Conservation (phyloP, 495 filamentous ascomycete genomes). For the Penicillium flavigenum region DNA sequence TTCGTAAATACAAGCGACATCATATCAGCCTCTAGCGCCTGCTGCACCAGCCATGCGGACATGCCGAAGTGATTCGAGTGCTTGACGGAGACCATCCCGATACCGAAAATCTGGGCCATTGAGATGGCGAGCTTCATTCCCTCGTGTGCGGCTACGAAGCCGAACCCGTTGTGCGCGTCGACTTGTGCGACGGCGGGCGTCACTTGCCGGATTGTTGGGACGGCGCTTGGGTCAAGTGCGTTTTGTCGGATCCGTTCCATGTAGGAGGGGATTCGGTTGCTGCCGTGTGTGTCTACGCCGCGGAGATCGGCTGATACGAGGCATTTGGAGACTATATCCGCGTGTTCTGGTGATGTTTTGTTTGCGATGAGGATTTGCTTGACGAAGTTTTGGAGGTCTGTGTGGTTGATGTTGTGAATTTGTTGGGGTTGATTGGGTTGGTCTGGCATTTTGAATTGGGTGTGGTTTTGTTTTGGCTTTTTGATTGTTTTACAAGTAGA, state of each 20-base stretch:
- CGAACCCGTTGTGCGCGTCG: conserved; percentile 73
- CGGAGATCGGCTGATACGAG: conserved; percentile 73
- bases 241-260: conserved; percentile 66
- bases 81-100: conserved; percentile 71
- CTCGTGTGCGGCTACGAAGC: conserved; percentile 62
- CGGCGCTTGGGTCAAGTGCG: conserved; percentile 57
- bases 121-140: conserved; percentile 63
- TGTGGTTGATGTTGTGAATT: conserved; percentile 29
- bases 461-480: neutral
- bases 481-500: neutral
- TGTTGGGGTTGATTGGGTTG: conserved; percentile 16
- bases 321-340: conserved; percentile 57
- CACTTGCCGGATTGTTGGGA: conserved; percentile 54
- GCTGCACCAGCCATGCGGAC: conserved; percentile 74
- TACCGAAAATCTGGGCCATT: conserved; percentile 64
- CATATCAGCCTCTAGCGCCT: conserved; percentile 69
- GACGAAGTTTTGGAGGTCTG: conserved; percentile 39
- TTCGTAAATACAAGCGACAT: conserved; percentile 80
- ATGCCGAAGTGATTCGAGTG: conserved; percentile 82
- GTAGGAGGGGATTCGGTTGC: conserved; percentile 74
- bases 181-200: conserved; percentile 68
- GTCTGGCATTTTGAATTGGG: conserved; percentile 16
- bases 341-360: conserved; percentile 55
- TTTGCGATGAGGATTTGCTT: conserved; percentile 54
- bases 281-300: conserved; percentile 76